Percentiles rank a stretch among this genome's conserved stretches.
These are phyloP conservation scores for Pulveroboletus sp. DNA, from an alignment of 768 basidiomycete species.

Conservation along the genomic window DNA sequence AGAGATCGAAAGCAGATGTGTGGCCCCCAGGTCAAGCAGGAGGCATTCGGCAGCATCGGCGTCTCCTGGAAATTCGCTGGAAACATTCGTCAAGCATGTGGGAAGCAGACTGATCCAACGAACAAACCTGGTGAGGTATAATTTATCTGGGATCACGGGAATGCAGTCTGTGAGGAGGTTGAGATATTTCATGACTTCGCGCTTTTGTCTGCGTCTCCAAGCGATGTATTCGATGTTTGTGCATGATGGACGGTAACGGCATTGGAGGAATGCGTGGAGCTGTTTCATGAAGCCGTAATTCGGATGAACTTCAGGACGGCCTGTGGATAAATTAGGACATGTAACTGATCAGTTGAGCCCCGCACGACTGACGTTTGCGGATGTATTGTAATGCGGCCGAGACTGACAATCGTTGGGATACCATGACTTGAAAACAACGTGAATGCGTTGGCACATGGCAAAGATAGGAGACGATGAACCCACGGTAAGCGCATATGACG, in stretches of 20 bases:
- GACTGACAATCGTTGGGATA: constrained; percentile 39
- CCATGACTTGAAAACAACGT: constrained; percentile 42
- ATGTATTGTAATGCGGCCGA: constrained; percentile 46
- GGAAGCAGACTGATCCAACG: background rate
- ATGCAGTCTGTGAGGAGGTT: constrained; percentile 50
- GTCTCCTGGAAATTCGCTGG: constrained; percentile 57
- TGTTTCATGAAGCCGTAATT: constrained; percentile 56
- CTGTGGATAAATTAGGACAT: constrained; percentile 22
- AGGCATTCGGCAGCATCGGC: constrained; percentile 46
- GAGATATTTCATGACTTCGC: constrained; percentile 50
- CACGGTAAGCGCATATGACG: constrained; percentile 53
- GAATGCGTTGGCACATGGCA: background rate
- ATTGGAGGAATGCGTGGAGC: constrained; percentile 50
- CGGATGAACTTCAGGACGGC: constrained; percentile 36
- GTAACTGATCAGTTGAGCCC: background rate
- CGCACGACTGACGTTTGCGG: constrained; percentile 40
- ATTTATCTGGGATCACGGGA: constrained; percentile 43
- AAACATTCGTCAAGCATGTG: background rate
- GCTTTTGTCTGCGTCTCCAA: constrained; percentile 56
- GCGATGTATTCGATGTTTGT: constrained; percentile 44
- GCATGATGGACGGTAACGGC: constrained; percentile 43
- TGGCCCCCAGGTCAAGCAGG: constrained; percentile 47
- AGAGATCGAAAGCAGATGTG: constrained; percentile 51
- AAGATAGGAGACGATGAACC: constrained; percentile 21
- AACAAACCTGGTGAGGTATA: constrained; percentile 50